phyloP scores from a whole-genome alignment of 345 rosid species.

The Xanthoceras sorbifolium region DNA sequence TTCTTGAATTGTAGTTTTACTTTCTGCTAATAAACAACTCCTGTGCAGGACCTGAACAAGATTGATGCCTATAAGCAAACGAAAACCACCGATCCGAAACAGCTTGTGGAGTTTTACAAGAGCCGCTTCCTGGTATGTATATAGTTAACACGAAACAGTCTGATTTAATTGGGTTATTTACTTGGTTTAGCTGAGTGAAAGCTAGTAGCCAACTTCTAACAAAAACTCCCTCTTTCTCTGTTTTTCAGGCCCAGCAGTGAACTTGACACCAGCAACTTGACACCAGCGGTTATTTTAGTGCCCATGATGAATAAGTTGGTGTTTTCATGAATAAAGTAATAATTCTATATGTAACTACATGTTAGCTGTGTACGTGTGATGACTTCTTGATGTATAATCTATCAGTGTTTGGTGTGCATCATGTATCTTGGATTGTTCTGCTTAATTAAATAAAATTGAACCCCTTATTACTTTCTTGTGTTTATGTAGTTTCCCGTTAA shows the following conservation, averaged over 20 bases:
- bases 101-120: constrained; percentile 50
- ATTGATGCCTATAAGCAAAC: constrained; percentile 71
- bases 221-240: not conserved
- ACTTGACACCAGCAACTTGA: not conserved
- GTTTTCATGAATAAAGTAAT: not conserved
- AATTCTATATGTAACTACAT: not conserved
- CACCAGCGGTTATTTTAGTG: not conserved
- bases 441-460: not conserved
- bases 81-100: constrained; percentile 49
- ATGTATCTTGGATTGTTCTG: not conserved
- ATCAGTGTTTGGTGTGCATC: not conserved
- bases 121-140: constrained; percentile 53
- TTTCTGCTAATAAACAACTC: not conserved
- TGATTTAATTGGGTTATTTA: not conserved
- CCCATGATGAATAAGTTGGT: not conserved
- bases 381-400: not conserved
- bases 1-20: not conserved
- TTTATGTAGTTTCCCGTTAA: not conserved
- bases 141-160: not conserved
- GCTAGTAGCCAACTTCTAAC: not conserved
- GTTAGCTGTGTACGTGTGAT: not conserved
- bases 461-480: not conserved
- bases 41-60: constrained; percentile 68
- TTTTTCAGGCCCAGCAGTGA: constrained; percentile 26
- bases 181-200: not conserved